phyloP scores from a whole-genome alignment of 2,329 filamentous ascomycete genomes.

The Aspergillus transmontanensis region DNA sequence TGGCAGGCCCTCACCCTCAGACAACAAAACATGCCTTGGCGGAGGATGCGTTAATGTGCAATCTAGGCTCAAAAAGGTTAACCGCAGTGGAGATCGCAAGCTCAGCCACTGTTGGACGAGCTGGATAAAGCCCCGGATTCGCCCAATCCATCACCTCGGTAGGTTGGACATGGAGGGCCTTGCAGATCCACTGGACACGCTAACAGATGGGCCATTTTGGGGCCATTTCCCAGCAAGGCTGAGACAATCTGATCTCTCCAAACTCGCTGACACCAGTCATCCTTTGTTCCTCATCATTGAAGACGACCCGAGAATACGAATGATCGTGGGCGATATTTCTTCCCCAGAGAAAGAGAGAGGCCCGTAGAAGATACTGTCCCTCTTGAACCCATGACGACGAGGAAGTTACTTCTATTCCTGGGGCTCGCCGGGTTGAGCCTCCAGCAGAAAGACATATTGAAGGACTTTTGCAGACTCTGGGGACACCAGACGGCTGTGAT shows the following conservation, averaged over 20 bases:
- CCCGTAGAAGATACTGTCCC: not conserved
- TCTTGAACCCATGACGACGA: not conserved
- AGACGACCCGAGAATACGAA: not conserved
- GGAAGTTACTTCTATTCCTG: slow-evolving; percentile 1
- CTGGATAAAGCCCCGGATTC: not conserved
- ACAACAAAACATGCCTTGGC: not conserved
- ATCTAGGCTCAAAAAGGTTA: not conserved
- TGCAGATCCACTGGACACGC: not conserved
- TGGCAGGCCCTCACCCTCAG: not conserved
- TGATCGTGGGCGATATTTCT: not conserved
- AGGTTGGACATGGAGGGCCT: not conserved
- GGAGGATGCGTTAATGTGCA: not conserved
- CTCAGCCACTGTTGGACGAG: not conserved
- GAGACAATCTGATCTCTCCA: not conserved
- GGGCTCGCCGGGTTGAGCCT: not conserved
- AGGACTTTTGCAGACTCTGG: slow-evolving; percentile 8
- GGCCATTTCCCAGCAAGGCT: not conserved
- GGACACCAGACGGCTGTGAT: slow-evolving; percentile 10
- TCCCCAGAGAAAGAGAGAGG: not conserved
- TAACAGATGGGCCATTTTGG: not conserved
- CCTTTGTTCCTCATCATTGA: not conserved
- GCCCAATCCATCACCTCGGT: not conserved
- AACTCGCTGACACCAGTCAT: not conserved
- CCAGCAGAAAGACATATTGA: slow-evolving; percentile 5
- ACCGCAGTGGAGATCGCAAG: not conserved